Evolutionary conservation across 371 early-diverging fungal species (phyloP).

Genomic region (Lichtheimia ornata): DNA sequence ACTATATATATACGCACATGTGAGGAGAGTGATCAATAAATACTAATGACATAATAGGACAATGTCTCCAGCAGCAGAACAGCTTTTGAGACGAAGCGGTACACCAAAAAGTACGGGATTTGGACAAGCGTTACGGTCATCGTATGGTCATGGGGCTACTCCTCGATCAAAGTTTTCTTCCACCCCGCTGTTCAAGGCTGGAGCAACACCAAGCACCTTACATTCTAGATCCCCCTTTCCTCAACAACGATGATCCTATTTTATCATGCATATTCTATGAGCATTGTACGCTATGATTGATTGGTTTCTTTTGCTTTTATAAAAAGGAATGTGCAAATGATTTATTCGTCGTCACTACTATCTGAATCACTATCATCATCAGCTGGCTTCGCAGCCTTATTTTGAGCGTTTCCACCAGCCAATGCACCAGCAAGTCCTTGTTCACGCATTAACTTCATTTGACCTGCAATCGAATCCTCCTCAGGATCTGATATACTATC

Average conservation of each 20-base stretch:
- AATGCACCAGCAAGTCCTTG: conserved; percentile 68
- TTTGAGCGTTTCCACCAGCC: conserved; percentile 56
- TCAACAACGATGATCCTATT: neutral
- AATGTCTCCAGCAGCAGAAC: conserved; percentile 50
- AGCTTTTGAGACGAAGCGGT: conserved; percentile 37
- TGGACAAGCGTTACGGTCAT: conserved; percentile 39
- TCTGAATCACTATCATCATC: conserved; percentile 34
- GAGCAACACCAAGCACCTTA: conserved; percentile 28
- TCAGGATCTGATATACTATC: conserved; percentile 97
- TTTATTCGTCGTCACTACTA: conserved; percentile 29
- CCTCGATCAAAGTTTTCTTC: conserved; percentile 4
- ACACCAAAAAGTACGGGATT: conserved; percentile 28
- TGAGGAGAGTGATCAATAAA: neutral
- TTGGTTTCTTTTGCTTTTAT: neutral
- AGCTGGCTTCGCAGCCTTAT: conserved; percentile 12
- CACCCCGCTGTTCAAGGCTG: conserved; percentile 44
- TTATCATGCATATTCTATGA: neutral
- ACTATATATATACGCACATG: neutral
- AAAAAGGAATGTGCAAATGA: conserved; percentile 1
- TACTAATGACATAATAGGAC: conserved; percentile 1
- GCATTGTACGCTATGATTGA: too few relatives aligned
- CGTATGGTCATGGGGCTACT: conserved; percentile 36
- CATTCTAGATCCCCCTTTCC: conserved; percentile 12
- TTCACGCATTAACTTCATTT: conserved; percentile 83
- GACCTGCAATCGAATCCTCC: conserved; percentile 93